A percentile compares a stretch with the other conserved stretches of the same genome.
These are phyloP conservation scores for Lycium ferocissimum DNA, from an alignment of 257 asterid species.

Conservation along the genomic window DNA sequence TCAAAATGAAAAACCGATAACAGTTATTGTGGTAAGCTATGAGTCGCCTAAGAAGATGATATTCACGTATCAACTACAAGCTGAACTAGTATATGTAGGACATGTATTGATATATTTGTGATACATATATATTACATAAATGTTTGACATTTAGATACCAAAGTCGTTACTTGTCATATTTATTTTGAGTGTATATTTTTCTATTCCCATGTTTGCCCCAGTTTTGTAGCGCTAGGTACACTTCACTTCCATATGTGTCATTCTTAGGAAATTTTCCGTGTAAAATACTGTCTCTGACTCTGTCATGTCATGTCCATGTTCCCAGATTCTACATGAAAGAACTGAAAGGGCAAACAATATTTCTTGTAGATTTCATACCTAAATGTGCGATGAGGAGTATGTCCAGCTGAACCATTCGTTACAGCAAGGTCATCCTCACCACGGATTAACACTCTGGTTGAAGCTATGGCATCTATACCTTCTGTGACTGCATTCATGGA, in stretches of 20 bases:
- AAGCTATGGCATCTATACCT: slow-evolving; percentile 95
- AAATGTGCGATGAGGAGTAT: slow-evolving; percentile 63
- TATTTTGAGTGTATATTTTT: neutral
- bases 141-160: neutral
- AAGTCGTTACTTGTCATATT: neutral
- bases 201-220: neutral
- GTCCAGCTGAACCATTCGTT: slow-evolving; percentile 70
- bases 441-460: slow-evolving; percentile 79
- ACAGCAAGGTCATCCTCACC: slow-evolving; percentile 46
- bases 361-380: slow-evolving; percentile 52
- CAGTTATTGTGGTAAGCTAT: neutral
- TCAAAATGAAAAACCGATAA: neutral
- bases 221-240: neutral
- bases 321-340: neutral
- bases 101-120: neutral
- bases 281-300: neutral
- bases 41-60: neutral
- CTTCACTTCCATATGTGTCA: neutral
- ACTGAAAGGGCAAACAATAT: neutral
- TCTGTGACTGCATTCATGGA: slow-evolving; percentile 80
- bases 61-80: neutral
- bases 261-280: slow-evolving; percentile 14
- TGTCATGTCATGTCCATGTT: neutral
- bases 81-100: neutral
- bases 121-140: neutral